Evolutionary conservation across 345 rosid genomes (phyloP).

Genomic region (Clarkia xantiana): DNA sequence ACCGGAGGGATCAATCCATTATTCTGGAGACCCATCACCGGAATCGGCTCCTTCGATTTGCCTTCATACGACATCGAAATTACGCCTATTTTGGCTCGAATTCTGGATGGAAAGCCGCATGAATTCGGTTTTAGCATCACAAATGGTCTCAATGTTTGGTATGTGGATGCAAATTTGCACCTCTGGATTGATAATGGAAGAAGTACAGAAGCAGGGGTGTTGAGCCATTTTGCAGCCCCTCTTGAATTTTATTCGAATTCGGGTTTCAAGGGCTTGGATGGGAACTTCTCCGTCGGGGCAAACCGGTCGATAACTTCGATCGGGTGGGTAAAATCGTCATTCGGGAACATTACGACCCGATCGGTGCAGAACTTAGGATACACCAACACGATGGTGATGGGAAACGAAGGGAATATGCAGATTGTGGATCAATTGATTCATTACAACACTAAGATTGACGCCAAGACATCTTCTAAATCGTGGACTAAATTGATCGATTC

Average conservation of each 20-base stretch:
- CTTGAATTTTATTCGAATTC: slow-evolving; percentile 17
- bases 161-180: slow-evolving; percentile 72
- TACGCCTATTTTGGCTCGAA: slow-evolving; percentile 47
- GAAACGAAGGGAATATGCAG: slow-evolving; percentile 40
- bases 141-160: slow-evolving; percentile 74
- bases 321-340: slow-evolving; percentile 62
- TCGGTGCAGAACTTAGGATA: slow-evolving; percentile 37
- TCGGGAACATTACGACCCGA: slow-evolving; percentile 39
- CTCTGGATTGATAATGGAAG: slow-evolving; percentile 49
- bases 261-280: slow-evolving; percentile 40
- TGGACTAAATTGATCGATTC: slow-evolving; percentile 15
- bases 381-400: slow-evolving; percentile 40
- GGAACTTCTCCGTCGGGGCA: slow-evolving; percentile 38
- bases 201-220: slow-evolving; percentile 40
- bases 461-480: slow-evolving; percentile 15
- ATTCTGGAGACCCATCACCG: slow-evolving; percentile 74
- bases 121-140: slow-evolving; percentile 48
- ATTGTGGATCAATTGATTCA: slow-evolving; percentile 44
- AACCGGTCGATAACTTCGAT: slow-evolving; percentile 34
- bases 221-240: slow-evolving; percentile 25
- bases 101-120: slow-evolving; percentile 60
- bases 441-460: slow-evolving; percentile 30
- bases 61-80: slow-evolving; percentile 78
- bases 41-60: slow-evolving; percentile 64
- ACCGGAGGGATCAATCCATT: slow-evolving; percentile 73